Evolutionary conservation across 2,329 filamentous ascomycete genomes (phyloP).

Genomic region (Colletotrichum sp.): DNA sequence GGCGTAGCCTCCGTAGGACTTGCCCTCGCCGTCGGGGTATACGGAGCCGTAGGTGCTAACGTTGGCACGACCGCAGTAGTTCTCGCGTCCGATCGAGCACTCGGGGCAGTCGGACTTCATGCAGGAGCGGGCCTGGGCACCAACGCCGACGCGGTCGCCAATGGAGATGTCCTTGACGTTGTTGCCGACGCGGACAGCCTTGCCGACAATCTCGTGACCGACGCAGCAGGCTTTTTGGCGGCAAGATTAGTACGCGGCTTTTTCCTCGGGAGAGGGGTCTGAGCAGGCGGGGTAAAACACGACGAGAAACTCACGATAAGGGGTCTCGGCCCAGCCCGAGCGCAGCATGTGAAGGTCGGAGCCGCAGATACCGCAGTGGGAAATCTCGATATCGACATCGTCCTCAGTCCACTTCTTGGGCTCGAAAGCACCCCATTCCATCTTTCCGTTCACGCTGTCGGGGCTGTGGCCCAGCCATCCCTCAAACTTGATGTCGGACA

Average conservation of each 20-base stretch:
- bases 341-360: slow-evolving; percentile 64
- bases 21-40: slow-evolving; percentile 56
- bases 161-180: slow-evolving; percentile 54
- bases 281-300: neutral
- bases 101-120: slow-evolving; percentile 45
- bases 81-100: slow-evolving; percentile 44
- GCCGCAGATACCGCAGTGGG: slow-evolving; percentile 71
- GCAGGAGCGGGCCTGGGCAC: slow-evolving; percentile 64
- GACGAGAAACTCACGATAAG: slow-evolving; percentile 37
- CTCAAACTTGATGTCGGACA: slow-evolving; percentile 51
- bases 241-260: neutral
- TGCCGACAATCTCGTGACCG: slow-evolving; percentile 70
- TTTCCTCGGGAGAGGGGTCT: neutral
- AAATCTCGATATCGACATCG: slow-evolving; percentile 69
- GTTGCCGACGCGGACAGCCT: slow-evolving; percentile 57
- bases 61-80: slow-evolving; percentile 42
- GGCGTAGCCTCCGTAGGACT: slow-evolving; percentile 62
- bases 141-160: slow-evolving; percentile 69
- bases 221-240: slow-evolving; percentile 50
- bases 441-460: slow-evolving; percentile 51
- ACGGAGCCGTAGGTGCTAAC: slow-evolving; percentile 59
- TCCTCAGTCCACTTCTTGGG: slow-evolving; percentile 71
- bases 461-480: slow-evolving; percentile 53
- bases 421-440: slow-evolving; percentile 61
- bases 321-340: slow-evolving; percentile 54